Evolutionary conservation across 495 filamentous ascomycete species (phyloP).

Genomic region (Cercophora scortea): DNA sequence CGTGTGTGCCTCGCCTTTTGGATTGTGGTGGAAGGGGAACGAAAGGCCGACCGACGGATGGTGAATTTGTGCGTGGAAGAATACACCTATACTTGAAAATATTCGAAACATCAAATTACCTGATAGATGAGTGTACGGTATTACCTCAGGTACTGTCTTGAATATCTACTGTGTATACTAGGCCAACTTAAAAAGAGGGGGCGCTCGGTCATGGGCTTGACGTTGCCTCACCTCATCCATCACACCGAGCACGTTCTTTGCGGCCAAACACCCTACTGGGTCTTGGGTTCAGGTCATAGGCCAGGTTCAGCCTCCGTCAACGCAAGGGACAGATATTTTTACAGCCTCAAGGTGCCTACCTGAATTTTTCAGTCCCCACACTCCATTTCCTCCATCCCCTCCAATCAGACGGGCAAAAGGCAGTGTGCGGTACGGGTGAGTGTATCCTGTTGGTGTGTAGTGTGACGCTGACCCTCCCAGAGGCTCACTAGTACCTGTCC

Average conservation of each 20-base stretch:
- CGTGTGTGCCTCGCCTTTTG: too few species aligned
- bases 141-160: not conserved
- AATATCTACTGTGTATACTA: not conserved
- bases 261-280: slow-evolving; percentile 3
- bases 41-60: too few species aligned
- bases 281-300: too few species aligned
- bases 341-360: slow-evolving; percentile 5
- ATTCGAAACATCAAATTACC: too few species aligned
- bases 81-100: too few species aligned
- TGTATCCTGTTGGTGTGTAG: too few species aligned
- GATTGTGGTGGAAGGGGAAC: not conserved
- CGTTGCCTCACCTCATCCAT: slow-evolving; percentile 1
- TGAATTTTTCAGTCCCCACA: not conserved
- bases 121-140: too few species aligned
- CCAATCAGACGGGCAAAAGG: not conserved
- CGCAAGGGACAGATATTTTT: not conserved
- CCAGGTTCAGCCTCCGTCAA: slow-evolving; percentile 1
- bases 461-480: too few species aligned
- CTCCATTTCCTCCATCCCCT: not conserved
- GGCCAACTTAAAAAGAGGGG: too few species aligned
- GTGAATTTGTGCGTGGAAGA: too few species aligned
- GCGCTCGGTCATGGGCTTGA: not conserved
- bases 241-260: slow-evolving; percentile 9
- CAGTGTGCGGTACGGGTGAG: too few species aligned
- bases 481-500: too few species aligned